Percentiles rank a stretch among this genome's conserved stretches.
phyloP scores from a whole-genome alignment of 805 yeast species.

The Candida nonsorbophila region DNA sequence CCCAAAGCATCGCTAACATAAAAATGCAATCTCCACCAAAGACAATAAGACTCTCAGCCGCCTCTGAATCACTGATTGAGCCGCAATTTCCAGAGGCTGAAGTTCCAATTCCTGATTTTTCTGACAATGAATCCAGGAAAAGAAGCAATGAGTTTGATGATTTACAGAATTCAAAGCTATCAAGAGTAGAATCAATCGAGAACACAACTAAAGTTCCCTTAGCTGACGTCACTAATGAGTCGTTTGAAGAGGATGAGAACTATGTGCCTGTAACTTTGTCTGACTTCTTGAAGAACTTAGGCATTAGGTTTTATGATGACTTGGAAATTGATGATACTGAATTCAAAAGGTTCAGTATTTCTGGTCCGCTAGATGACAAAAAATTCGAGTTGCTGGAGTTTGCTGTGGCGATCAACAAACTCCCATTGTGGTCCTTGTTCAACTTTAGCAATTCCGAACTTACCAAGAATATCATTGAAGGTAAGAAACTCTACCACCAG shows the following conservation, averaged over 20 bases:
- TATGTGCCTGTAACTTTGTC: constrained; percentile 29
- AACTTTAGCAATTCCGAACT: constrained; percentile 53
- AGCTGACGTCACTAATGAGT: constrained; percentile 11
- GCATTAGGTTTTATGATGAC: constrained; percentile 43
- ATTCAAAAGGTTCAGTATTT: constrained; percentile 17
- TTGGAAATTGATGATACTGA: constrained; percentile 27
- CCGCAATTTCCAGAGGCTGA: constrained; percentile 9
- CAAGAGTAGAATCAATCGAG: constrained; percentile 1
- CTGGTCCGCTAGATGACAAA: constrained; percentile 6
- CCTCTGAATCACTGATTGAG: neutral
- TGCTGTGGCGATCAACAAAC: constrained; percentile 30
- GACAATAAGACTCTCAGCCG: neutral
- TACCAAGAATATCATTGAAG: constrained; percentile 45
- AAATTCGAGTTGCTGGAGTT: constrained; percentile 25
- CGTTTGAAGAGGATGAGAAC: constrained; percentile 15
- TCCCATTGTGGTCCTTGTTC: constrained; percentile 43
- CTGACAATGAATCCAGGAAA: constrained; percentile 1
- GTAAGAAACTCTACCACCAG: constrained; percentile 41
- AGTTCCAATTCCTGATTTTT: constrained; percentile 9
- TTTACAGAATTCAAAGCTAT: constrained; percentile 1
- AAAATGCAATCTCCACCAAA: neutral
- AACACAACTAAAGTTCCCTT: constrained; percentile 1
- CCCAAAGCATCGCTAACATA: constrained; percentile 11
- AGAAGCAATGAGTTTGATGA: constrained; percentile 6
- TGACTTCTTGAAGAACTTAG: constrained; percentile 34